A percentile compares a stretch with the other conserved stretches of the same genome.
phyloP scores from a whole-genome alignment of 2,329 filamentous ascomycete genomes.

The Ophiostoma piceae region DNA sequence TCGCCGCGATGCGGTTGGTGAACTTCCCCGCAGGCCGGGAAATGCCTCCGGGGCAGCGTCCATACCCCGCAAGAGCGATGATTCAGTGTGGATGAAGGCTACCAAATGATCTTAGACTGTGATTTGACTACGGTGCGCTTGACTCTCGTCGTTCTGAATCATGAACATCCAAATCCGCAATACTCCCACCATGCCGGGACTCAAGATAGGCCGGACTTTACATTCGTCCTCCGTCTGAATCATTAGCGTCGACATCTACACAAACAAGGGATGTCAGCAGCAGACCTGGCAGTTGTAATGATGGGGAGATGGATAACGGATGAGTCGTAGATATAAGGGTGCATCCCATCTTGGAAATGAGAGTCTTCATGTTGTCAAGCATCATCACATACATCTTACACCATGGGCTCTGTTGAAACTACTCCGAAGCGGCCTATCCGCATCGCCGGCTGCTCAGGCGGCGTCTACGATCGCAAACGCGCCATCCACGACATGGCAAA shows the following conservation, averaged over 20 bases:
- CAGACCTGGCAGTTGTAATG: background rate
- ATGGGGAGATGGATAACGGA: background rate
- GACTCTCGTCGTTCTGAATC: background rate
- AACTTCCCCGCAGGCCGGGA: slow-evolving; percentile 1
- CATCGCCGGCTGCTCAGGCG: slow-evolving; percentile 33
- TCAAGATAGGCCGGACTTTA: background rate
- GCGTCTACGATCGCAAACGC: slow-evolving; percentile 40
- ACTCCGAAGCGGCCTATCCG: slow-evolving; percentile 30
- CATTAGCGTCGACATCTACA: background rate
- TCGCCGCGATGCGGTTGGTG: background rate
- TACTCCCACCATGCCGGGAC: background rate
- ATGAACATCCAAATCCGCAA: background rate
- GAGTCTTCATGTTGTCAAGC: background rate
- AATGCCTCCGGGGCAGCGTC: background rate
- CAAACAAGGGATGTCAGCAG: background rate
- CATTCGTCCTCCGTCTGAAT: background rate
- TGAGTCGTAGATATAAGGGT: background rate
- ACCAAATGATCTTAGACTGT: background rate
- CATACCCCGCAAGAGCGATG: slow-evolving; percentile 5
- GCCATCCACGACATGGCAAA: slow-evolving; percentile 37
- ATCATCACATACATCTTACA: background rate
- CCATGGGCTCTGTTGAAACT: slow-evolving; percentile 22
- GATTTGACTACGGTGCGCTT: background rate
- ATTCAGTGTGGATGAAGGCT: background rate
- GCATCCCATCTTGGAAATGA: background rate